Conservation (phyloP, 164 flowering plant genomes). For the Piper betle region DNA sequence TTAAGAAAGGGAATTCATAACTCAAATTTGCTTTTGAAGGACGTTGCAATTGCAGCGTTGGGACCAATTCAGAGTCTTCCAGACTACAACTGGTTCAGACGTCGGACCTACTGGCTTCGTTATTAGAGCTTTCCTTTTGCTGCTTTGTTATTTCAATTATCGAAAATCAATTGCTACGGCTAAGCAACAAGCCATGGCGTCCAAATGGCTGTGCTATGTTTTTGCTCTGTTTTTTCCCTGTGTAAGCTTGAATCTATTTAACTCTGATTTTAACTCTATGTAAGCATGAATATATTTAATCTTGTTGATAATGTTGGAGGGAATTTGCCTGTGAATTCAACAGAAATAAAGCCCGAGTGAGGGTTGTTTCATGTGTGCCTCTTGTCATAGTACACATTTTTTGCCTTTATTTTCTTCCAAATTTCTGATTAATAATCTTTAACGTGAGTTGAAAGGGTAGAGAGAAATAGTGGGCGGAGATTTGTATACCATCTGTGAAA, state of each 20-base stretch:
- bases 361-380: neutral
- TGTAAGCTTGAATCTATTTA: neutral
- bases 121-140: slow-evolving; percentile 28
- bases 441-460: no score
- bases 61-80: slow-evolving; percentile 78
- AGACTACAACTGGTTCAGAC: slow-evolving; percentile 99
- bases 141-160: neutral
- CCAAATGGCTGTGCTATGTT: neutral
- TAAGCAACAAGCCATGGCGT: no score
- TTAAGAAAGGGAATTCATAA: neutral
- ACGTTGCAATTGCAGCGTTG: slow-evolving; percentile 76
- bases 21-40: slow-evolving; percentile 32
- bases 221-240: slow-evolving; percentile 1
- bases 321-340: neutral
- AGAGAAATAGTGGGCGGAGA: no score
- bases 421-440: no score
- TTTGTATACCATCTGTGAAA: no score
- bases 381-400: no score
- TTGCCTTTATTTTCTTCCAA: no score
- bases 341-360: neutral
- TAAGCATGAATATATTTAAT: neutral
- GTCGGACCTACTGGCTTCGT: slow-evolving; percentile 84
- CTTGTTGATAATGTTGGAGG: neutral
- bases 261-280: neutral
- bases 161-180: no score